These are phyloP conservation scores for Dissophora globulifera DNA, from an alignment of 192 early-diverging fungal species.

Conservation along the genomic window DNA sequence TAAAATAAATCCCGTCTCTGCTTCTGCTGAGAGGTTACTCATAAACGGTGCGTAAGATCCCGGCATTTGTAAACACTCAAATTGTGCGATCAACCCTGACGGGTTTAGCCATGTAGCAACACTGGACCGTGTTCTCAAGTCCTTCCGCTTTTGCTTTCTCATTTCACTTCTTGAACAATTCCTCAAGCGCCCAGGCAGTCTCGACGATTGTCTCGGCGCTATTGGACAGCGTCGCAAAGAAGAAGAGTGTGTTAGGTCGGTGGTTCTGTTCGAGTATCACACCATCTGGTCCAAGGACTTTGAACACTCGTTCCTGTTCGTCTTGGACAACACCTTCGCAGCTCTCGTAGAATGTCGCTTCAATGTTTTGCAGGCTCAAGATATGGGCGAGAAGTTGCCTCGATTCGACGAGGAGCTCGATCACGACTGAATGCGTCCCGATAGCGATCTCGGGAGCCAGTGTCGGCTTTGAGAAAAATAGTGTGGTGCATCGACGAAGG, in stretches of 20 bases:
- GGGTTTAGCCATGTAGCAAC: conserved; percentile 48
- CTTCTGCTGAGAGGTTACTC: too few species aligned
- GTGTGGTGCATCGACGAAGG: too few species aligned
- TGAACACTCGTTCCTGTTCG: conserved; percentile 9
- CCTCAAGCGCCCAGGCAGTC: conserved; percentile 28
- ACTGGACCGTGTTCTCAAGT: conserved; percentile 18
- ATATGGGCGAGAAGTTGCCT: conserved; percentile 26
- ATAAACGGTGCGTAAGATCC: conserved; percentile 24
- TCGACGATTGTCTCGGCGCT: conserved; percentile 24
- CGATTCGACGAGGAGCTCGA: conserved; percentile 15
- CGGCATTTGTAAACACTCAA: conserved; percentile 37
- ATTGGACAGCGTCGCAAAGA: conserved; percentile 28
- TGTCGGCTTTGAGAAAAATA: too few species aligned
- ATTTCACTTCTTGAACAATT: conserved; percentile 26
- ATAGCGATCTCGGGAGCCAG: conserved; percentile 43
- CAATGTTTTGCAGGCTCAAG: conserved; percentile 30
- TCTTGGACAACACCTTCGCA: conserved; percentile 31
- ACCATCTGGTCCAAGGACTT: conserved; percentile 19
- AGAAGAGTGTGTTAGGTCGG: conserved; percentile 42
- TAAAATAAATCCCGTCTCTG: not conserved
- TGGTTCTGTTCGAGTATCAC: conserved; percentile 12
- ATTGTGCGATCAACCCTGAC: conserved; percentile 42
- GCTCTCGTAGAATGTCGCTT: conserved; percentile 25
- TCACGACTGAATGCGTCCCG: conserved; percentile 3
- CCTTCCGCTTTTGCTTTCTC: not conserved